phyloP scores from a whole-genome alignment of 129 eudicot species.

The Centrapalus pauciflorus region DNA sequence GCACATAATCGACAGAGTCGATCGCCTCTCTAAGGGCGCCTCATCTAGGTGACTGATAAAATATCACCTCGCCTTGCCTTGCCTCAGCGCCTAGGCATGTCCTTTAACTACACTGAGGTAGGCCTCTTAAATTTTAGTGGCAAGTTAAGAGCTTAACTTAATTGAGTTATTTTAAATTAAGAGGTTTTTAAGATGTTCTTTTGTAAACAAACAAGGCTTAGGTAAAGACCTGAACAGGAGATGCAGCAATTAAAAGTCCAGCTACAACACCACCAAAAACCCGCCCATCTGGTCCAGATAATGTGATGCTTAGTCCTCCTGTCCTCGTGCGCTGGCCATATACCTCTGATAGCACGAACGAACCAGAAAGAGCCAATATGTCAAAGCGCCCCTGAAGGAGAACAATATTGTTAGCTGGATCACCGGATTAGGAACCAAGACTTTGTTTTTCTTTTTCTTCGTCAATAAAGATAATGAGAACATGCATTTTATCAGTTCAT shows the following conservation, averaged over 20 bases:
- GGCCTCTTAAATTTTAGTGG: too few relatives aligned
- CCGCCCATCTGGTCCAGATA: conserved; percentile 74
- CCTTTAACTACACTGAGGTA: too few relatives aligned
- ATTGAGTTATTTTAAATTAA: too few relatives aligned
- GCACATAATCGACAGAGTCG: too few relatives aligned
- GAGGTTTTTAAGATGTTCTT: too few relatives aligned
- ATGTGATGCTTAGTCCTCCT: conserved; percentile 70
- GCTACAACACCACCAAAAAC: conserved; percentile 74
- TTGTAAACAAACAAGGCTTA: too few relatives aligned
- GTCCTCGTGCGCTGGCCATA: conserved; percentile 74
- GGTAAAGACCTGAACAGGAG: conserved; percentile 62
- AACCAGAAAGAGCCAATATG: conserved; percentile 78
- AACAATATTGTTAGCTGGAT: background rate
- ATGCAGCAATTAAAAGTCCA: conserved; percentile 58
- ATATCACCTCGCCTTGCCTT: too few relatives aligned
- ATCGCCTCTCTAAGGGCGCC: too few relatives aligned
- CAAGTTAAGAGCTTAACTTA: too few relatives aligned
- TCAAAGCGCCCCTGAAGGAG: conserved; percentile 78
- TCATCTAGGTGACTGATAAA: too few relatives aligned
- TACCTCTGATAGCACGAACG: conserved; percentile 64
- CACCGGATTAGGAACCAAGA: background rate
- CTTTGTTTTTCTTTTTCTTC: background rate
- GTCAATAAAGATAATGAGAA: background rate
- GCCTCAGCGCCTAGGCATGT: too few relatives aligned
- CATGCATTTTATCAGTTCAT: background rate